These are phyloP conservation scores for Aspergillus flavus DNA, from an alignment of 2,329 filamentous ascomycete species.

Conservation along the genomic window DNA sequence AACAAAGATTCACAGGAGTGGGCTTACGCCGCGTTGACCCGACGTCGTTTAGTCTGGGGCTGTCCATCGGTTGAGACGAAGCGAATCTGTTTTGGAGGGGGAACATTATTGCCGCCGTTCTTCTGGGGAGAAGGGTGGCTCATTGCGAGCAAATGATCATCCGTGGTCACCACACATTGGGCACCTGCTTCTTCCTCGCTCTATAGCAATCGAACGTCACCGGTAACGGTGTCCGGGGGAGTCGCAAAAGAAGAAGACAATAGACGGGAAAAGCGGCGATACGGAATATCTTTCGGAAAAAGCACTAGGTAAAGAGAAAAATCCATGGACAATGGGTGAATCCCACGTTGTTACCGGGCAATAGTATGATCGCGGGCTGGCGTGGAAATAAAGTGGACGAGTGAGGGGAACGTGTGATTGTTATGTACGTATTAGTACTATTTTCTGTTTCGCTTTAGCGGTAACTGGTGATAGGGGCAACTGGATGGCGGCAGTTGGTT, in stretches of 20 bases:
- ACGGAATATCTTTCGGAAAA: conserved; percentile 18
- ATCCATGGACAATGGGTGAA: conserved; percentile 25
- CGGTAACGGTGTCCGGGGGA: conserved; percentile 11
- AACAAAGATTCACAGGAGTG: conserved; percentile 7
- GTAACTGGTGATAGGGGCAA: conserved; percentile 2
- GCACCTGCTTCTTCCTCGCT: conserved; percentile 14
- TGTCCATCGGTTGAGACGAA: conserved; percentile 83
- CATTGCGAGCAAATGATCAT: conserved; percentile 42
- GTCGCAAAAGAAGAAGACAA: conserved; percentile 13
- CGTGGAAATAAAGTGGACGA: conserved; percentile 2
- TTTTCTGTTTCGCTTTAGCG: conserved; percentile 6
- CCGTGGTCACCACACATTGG: conserved; percentile 39
- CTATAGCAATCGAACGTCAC: conserved; percentile 18
- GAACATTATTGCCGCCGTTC: conserved; percentile 36
- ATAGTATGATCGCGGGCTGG: conserved; percentile 11
- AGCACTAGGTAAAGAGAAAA: conserved; percentile 20
- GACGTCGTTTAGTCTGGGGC: conserved; percentile 74
- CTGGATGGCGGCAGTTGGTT: background rate
- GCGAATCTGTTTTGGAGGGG: conserved; percentile 58
- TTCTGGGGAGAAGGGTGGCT: conserved; percentile 41
- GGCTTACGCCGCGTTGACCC: conserved; percentile 75
- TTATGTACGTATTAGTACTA: background rate
- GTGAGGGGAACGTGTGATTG: conserved; percentile 7
- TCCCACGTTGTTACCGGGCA: conserved; percentile 19
- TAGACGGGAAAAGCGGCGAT: conserved; percentile 16